Conservation (phyloP, 208 protist genomes). For the Tritrichomonas musculus region DNA sequence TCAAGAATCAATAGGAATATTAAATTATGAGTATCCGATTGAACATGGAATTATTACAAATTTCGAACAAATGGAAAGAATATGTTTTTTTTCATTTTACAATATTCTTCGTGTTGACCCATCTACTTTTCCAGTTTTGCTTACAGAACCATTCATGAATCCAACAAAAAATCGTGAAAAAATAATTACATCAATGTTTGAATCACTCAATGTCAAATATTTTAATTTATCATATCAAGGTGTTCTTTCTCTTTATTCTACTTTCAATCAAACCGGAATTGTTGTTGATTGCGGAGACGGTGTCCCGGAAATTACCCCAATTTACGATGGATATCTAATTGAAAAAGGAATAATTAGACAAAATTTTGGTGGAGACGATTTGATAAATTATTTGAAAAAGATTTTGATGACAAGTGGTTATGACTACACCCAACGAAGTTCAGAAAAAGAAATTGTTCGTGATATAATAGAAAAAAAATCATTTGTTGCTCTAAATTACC, state of each 20-base stretch:
- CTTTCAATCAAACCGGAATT: constrained; percentile 69
- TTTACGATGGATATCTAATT: constrained; percentile 71
- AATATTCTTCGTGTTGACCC: constrained; percentile 88
- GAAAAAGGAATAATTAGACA: constrained; percentile 56
- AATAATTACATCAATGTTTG: constrained; percentile 73
- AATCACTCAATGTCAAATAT: constrained; percentile 65
- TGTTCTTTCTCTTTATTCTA: constrained; percentile 74
- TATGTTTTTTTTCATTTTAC: constrained; percentile 94
- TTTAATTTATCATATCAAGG: constrained; percentile 78
- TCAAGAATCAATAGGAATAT: not conserved
- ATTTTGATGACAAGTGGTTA: constrained; percentile 56
- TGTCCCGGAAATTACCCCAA: constrained; percentile 86
- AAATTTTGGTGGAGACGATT: constrained; percentile 61
- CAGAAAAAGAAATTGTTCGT: constrained; percentile 45
- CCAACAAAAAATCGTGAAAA: constrained; percentile 72
- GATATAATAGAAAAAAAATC: constrained; percentile 46
- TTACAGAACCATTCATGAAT: constrained; percentile 72
- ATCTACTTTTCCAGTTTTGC: constrained; percentile 85
- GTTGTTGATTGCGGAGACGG: constrained; percentile 86
- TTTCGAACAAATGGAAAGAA: constrained; percentile 59
- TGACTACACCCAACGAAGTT: constrained; percentile 58
- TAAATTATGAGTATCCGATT: constrained; percentile 34
- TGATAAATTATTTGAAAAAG: constrained; percentile 60
- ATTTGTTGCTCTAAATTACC: constrained; percentile 6
- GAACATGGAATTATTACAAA: constrained; percentile 45